A percentile compares a stretch with the other conserved stretches of the same genome.
phyloP scores from a whole-genome alignment of 2,329 filamentous ascomycete species.

The Penicillium psychrosexuale region DNA sequence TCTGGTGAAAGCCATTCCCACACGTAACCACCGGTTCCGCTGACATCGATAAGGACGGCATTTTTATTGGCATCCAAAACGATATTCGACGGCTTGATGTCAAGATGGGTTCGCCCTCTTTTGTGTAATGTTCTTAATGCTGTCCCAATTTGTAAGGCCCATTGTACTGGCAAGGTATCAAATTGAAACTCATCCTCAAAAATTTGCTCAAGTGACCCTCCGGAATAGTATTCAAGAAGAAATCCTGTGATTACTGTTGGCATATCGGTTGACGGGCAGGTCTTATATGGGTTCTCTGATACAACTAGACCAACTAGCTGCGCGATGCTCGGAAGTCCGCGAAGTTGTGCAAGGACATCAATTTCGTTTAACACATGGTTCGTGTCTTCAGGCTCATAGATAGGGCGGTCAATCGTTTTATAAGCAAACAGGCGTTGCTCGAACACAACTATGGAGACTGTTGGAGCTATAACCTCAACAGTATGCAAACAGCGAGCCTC shows the following conservation, averaged over 20 bases:
- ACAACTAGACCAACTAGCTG: conserved; percentile 16
- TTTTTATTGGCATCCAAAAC: conserved; percentile 15
- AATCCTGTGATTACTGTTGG: conserved; percentile 14
- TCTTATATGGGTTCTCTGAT: conserved; percentile 9
- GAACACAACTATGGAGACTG: not conserved
- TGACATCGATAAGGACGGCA: conserved; percentile 22
- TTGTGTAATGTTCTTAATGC: conserved; percentile 11
- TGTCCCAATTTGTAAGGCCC: conserved; percentile 12
- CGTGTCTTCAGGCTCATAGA: conserved; percentile 16
- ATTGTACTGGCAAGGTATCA: conserved; percentile 1
- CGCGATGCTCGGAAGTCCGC: conserved; percentile 14
- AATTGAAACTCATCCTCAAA: not conserved
- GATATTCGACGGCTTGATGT: conserved; percentile 21
- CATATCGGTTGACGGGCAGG: not conserved
- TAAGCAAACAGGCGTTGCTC: conserved; percentile 5
- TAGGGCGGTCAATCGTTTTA: conserved; percentile 16
- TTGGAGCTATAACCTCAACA: not conserved
- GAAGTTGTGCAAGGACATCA: conserved; percentile 12
- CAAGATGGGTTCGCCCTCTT: conserved; percentile 15
- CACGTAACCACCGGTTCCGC: conserved; percentile 14
- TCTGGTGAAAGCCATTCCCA: conserved; percentile 18
- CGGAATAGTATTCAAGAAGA: conserved; percentile 19
- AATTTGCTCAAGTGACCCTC: conserved; percentile 14
- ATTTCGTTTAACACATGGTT: conserved; percentile 18
- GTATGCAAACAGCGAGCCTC: not conserved